Evolutionary conservation across 305 asterid genomes (phyloP), one percentile per base, ranked within the genome.

Genomic region (Euphrasia arctica): DNA sequence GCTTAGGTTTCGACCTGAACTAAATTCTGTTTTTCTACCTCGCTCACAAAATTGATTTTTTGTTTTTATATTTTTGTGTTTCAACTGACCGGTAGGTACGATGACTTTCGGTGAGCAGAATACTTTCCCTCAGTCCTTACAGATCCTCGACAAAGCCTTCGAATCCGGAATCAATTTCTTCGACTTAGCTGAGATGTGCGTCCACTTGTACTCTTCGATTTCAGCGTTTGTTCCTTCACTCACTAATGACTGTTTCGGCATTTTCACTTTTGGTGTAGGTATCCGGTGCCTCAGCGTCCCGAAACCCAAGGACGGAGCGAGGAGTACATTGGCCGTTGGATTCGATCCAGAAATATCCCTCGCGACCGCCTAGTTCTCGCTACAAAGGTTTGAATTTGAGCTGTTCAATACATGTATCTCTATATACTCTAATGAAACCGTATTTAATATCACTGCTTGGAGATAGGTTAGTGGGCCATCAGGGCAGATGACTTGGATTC

Each of bases 401-500:
- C 66, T 34, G 42, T 43, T 56, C 13, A 42, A 1, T 42, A 42
- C 9, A 7, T 18, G 9, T 39, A 6, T 59, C 36, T 62, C 47
- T 69, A 28, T 42, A 47, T 51, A n/a, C 65, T 63, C 73, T 59
- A 25, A 68, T 73, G 49, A 68, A 50, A 60, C 45, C 58, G 12
- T 36, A 55, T 56, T 59, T 63, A 61, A 54, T 10, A 8, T 3
- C 10, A 22, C 60, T 77, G 65, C 18, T 32, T 64, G 66, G 79
- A 57, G 62, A 63, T 77, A 91, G 96, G 97, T 92, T 70, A 77
- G 83, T 64, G 97, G 98, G 63, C 98, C 97, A 65, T 89, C 97
- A 12, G 97, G 97, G 68, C 95, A 85, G 78, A 89, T 89, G 98
- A 73, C 77, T 70, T 92, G 98, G 98, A 89, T 89, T 76, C 89